Percentiles rank a stretch among this genome's conserved stretches.
phyloP scores from a whole-genome alignment of 768 basidiomycete genomes.

The Lactifluus subvellereus region DNA sequence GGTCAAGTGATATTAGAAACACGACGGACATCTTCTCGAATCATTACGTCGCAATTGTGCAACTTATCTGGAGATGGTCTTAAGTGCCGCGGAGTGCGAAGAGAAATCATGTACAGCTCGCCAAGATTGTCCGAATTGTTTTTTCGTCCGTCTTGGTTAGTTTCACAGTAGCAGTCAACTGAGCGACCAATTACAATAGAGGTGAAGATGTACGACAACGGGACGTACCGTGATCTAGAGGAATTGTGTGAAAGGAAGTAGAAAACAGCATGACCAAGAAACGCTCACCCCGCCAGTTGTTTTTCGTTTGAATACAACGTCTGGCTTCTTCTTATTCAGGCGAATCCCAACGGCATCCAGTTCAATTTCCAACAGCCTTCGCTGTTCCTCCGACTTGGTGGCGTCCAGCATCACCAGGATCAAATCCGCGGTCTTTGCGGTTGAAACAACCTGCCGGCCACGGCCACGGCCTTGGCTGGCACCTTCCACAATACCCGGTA shows the following conservation, averaged over 20 bases:
- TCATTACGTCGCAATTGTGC: slow-evolving; percentile 97
- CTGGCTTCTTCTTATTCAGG: slow-evolving; percentile 83
- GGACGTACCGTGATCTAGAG: slow-evolving; percentile 61
- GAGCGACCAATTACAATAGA: slow-evolving; percentile 13
- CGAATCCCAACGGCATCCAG: slow-evolving; percentile 96
- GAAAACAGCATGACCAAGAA: slow-evolving; percentile 7
- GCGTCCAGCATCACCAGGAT: slow-evolving; percentile 92
- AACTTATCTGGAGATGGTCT: slow-evolving; percentile 56
- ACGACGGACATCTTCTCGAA: slow-evolving; percentile 81
- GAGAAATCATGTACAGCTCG: slow-evolving; percentile 54
- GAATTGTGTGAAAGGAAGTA: slow-evolving; percentile 5
- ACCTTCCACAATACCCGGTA: slow-evolving; percentile 94
- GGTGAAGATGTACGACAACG: neutral
- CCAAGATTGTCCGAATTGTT: slow-evolving; percentile 88
- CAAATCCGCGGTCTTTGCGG: slow-evolving; percentile 53
- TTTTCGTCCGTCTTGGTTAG: slow-evolving; percentile 92
- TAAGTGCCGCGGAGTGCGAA: neutral
- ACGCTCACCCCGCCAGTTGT: slow-evolving; percentile 81
- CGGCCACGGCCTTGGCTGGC: slow-evolving; percentile 88
- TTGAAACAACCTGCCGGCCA: slow-evolving; percentile 94
- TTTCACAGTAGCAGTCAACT: slow-evolving; percentile 90
- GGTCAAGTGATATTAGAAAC: slow-evolving; percentile 25
- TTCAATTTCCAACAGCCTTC: slow-evolving; percentile 81
- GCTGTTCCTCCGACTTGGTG: slow-evolving; percentile 90
- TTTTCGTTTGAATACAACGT: slow-evolving; percentile 92